phyloP scores from a whole-genome alignment of 768 basidiomycete genomes.

The Lyophyllum shimeji region DNA sequence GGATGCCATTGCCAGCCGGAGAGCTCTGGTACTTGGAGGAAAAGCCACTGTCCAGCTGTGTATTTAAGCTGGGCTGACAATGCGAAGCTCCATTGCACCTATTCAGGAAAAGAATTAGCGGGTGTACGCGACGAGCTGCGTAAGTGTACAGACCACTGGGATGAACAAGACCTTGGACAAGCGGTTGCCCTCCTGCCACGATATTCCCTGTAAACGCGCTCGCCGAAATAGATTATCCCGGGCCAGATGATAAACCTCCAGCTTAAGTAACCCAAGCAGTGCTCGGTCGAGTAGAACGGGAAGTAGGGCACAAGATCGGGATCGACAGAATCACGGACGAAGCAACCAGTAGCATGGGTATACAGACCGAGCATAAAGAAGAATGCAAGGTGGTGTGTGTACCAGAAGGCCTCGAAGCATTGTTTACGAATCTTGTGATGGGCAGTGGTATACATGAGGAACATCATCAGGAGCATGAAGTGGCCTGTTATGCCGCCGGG shows the following conservation, averaged over 20 bases:
- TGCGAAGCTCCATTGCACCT: conserved; percentile 93
- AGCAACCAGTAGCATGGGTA: conserved; percentile 91
- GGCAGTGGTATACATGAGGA: conserved; percentile 90
- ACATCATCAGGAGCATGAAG: conserved; percentile 92
- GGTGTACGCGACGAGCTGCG: not conserved
- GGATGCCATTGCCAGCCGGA: conserved; percentile 92
- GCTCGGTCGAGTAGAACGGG: conserved; percentile 86
- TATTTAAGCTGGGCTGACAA: conserved; percentile 90
- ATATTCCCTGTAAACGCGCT: conserved; percentile 82
- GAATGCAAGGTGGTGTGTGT: conserved; percentile 92
- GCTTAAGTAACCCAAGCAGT: conserved; percentile 89
- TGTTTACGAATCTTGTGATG: conserved; percentile 85
- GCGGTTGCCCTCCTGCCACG: conserved; percentile 76
- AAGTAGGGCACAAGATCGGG: conserved; percentile 72
- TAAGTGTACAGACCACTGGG: conserved; percentile 63
- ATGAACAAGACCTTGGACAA: conserved; percentile 87
- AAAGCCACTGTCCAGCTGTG: conserved; percentile 89
- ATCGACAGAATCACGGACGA: conserved; percentile 81
- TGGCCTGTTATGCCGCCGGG: conserved; percentile 93
- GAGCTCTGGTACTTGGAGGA: conserved; percentile 84
- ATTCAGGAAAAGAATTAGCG: conserved; percentile 7
- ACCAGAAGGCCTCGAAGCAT: conserved; percentile 97
- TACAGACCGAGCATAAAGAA: conserved; percentile 93
- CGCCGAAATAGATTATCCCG: conserved; percentile 85
- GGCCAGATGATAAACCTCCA: conserved; percentile 95